Conservation (phyloP, 2,329 filamentous ascomycete genomes). For the Hirsutella minnesotensis region DNA sequence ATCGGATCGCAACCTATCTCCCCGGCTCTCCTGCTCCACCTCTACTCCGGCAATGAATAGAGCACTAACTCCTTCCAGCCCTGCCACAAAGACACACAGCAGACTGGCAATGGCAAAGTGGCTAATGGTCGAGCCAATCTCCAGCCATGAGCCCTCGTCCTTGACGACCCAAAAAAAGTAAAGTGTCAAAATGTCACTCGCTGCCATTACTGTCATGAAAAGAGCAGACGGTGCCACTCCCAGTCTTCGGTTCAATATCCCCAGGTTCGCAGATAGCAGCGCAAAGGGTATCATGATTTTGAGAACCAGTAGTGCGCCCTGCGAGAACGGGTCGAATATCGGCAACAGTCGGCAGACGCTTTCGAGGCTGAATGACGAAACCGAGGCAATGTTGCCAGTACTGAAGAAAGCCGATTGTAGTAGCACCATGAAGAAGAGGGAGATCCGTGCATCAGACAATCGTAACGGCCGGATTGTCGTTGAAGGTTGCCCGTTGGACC, state of each 20-base stretch:
- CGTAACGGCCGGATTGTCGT: conserved; percentile 48
- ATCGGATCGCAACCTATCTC: no score
- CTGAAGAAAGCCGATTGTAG: conserved; percentile 94
- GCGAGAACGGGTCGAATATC: conserved; percentile 86
- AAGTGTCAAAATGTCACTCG: conserved; percentile 82
- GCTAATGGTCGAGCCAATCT: conserved; percentile 93
- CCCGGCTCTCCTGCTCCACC: no score
- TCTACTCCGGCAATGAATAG: conserved; percentile 46
- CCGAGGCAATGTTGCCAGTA: conserved; percentile 88
- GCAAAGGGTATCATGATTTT: conserved; percentile 93
- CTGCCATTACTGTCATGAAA: conserved; percentile 89
- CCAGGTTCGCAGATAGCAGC: conserved; percentile 85
- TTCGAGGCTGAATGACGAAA: conserved; percentile 88
- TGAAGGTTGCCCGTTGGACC: background rate
- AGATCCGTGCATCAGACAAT: conserved; percentile 75
- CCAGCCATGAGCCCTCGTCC: conserved; percentile 93
- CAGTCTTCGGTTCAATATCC: conserved; percentile 74
- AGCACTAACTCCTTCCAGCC: conserved; percentile 74
- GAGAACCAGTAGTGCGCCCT: conserved; percentile 73
- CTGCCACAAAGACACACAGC: conserved; percentile 82
- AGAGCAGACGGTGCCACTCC: conserved; percentile 78
- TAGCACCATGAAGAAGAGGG: conserved; percentile 89
- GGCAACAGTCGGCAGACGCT: conserved; percentile 80
- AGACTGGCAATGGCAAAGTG: conserved; percentile 90
- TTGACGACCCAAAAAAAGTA: conserved; percentile 97